These are phyloP conservation scores for Serendipita sp. DNA, from an alignment of 768 basidiomycete genomes.

Conservation along the genomic window DNA sequence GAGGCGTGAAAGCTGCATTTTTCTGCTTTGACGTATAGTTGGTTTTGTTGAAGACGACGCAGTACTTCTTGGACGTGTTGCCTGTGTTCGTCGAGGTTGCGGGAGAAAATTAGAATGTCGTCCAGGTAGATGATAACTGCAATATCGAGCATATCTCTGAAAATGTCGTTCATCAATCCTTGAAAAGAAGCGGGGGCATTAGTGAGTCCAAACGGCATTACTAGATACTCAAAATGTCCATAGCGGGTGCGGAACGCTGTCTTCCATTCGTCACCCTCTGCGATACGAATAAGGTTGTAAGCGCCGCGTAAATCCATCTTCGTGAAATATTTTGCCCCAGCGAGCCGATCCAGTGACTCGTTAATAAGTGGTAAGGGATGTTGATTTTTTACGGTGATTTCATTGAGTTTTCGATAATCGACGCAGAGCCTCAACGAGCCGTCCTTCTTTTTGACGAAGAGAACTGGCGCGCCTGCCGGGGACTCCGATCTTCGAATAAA, in stretches of 20 bases:
- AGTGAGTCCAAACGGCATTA: slow-evolving; percentile 25
- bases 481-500: slow-evolving; percentile 11
- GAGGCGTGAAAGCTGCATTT: slow-evolving; percentile 26
- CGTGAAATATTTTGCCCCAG: slow-evolving; percentile 10
- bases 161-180: slow-evolving; percentile 25
- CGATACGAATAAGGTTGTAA: slow-evolving; percentile 15
- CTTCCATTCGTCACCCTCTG: slow-evolving; percentile 18
- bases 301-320: slow-evolving; percentile 14
- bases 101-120: slow-evolving; percentile 30
- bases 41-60: slow-evolving; percentile 16
- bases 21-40: slow-evolving; percentile 21
- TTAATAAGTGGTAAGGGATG: slow-evolving; percentile 14
- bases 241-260: slow-evolving; percentile 21
- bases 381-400: slow-evolving; percentile 12
- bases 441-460: slow-evolving; percentile 17
- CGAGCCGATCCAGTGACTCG: slow-evolving; percentile 12
- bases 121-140: slow-evolving; percentile 25
- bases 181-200: slow-evolving; percentile 30
- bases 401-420: slow-evolving; percentile 40
- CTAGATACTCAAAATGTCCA: slow-evolving; percentile 26
- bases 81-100: slow-evolving; percentile 20
- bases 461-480: slow-evolving; percentile 13
- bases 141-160: slow-evolving; percentile 24
- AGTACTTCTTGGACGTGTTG: slow-evolving; percentile 21
- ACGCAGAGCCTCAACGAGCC: slow-evolving; percentile 13